phyloP scores from a whole-genome alignment of 2,329 filamentous ascomycete species.

The Cercospora berteroae region DNA sequence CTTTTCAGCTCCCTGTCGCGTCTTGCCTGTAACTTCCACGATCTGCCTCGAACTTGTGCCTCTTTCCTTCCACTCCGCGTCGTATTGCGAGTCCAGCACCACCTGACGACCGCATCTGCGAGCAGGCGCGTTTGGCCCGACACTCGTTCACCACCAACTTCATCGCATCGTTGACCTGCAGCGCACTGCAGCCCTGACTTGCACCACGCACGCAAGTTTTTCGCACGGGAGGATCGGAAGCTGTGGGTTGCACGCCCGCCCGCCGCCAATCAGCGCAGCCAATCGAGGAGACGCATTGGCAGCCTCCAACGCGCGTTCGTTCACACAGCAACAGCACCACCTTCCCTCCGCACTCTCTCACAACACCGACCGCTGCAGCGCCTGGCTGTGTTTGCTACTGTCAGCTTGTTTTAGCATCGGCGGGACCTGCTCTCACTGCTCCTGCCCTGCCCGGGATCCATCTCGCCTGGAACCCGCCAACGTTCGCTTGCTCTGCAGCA shows the following conservation, averaged over 20 bases:
- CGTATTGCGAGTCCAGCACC: constrained; percentile 15
- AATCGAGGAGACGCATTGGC: constrained; percentile 30
- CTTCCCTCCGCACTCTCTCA: constrained; percentile 18
- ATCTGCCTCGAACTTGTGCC: constrained; percentile 13
- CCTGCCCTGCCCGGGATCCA: constrained; percentile 13
- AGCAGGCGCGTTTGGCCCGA: background rate
- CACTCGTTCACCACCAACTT: background rate
- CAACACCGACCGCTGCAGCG: constrained; percentile 11
- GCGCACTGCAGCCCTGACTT: background rate
- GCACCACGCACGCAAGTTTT: background rate
- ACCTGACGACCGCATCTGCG: background rate
- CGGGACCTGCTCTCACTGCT: constrained; percentile 12
- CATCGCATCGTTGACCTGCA: background rate
- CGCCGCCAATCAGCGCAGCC: constrained; percentile 31
- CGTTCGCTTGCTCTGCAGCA: constrained; percentile 14
- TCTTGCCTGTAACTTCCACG: constrained; percentile 5
- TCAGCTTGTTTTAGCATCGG: constrained; percentile 1
- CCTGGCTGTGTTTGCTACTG: background rate
- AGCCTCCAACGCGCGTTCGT: constrained; percentile 31
- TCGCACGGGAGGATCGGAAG: background rate
- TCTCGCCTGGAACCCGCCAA: constrained; percentile 9
- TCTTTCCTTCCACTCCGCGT: constrained; percentile 20
- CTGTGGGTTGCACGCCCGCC: background rate
- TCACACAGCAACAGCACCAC: constrained; percentile 34
- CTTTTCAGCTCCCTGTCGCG: constrained; percentile 6